These are phyloP conservation scores for Diaporthe caulivora DNA, from an alignment of 2,329 filamentous ascomycete genomes.

Conservation along the genomic window DNA sequence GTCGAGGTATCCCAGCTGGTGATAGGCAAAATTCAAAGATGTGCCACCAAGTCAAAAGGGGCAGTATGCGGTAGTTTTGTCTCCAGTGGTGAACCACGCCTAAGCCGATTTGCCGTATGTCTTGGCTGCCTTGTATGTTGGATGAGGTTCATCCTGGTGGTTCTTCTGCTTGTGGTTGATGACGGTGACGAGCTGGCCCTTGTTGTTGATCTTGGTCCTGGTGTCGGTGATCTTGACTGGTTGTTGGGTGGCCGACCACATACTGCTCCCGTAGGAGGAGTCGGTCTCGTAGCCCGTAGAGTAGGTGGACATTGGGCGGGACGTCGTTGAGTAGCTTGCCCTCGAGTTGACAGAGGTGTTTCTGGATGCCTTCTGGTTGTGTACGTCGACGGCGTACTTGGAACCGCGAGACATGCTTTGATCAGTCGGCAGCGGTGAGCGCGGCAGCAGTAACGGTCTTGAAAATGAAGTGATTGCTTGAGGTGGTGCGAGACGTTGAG, in stretches of 20 bases:
- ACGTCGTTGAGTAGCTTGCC: constrained; percentile 29
- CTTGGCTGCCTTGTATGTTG: constrained; percentile 19
- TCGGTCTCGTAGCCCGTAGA: constrained; percentile 30
- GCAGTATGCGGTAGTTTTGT: neutral
- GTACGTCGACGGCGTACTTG: constrained; percentile 30
- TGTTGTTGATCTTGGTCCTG: constrained; percentile 32
- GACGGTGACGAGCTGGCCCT: constrained; percentile 37
- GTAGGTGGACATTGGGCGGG: constrained; percentile 14
- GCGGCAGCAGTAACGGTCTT: neutral
- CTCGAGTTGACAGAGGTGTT: constrained; percentile 30
- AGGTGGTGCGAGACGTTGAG: neutral
- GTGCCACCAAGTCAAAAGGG: neutral
- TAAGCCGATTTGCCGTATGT: neutral
- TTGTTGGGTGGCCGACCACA: neutral
- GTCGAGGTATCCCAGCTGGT: neutral
- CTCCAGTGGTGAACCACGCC: too few species aligned
- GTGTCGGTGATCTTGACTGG: constrained; percentile 22
- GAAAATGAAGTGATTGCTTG: neutral
- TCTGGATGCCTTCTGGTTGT: constrained; percentile 16
- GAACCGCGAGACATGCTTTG: constrained; percentile 31
- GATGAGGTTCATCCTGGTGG: constrained; percentile 15
- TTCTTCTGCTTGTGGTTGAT: constrained; percentile 22
- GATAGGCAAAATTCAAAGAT: neutral
- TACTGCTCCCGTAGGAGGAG: neutral
- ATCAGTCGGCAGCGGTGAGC: neutral